Conservation (phyloP, 768 basidiomycete species). For the Phaeotremella skinneri region DNA sequence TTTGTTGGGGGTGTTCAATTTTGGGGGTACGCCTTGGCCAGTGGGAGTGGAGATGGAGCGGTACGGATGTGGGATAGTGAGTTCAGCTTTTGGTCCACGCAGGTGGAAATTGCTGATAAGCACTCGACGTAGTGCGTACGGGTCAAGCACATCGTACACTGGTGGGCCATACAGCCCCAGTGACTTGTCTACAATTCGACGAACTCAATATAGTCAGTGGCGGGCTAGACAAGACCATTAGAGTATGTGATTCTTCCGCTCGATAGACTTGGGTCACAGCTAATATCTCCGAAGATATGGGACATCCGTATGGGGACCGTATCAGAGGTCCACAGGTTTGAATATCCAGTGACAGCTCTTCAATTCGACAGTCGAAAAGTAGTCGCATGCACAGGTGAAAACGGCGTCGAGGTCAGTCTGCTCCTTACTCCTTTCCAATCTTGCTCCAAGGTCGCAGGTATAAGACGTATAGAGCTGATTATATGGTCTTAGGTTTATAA, state of each 20-base stretch:
- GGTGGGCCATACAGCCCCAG: constrained; percentile 84
- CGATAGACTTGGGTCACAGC: background rate
- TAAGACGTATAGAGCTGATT: constrained; percentile 4
- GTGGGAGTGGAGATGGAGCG: constrained; percentile 93
- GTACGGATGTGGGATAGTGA: constrained; percentile 99
- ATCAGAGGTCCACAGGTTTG: constrained; percentile 84
- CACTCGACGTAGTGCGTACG: constrained; percentile 72
- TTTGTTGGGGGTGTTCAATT: constrained; percentile 97
- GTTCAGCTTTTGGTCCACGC: constrained; percentile 48
- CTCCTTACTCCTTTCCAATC: background rate
- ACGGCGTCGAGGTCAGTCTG: constrained; percentile 73
- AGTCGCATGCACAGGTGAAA: constrained; percentile 86
- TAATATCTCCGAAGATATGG: constrained; percentile 68
- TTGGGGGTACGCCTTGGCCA: constrained; percentile 96
- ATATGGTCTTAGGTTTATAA: constrained; percentile 73
- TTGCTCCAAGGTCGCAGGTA: background rate
- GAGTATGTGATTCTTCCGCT: constrained; percentile 58
- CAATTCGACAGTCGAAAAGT: constrained; percentile 96
- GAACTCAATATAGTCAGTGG: constrained; percentile 90
- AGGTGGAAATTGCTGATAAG: background rate
- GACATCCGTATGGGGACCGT: constrained; percentile 86
- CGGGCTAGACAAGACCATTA: constrained; percentile 85
- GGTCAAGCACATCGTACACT: constrained; percentile 93
- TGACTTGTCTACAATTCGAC: constrained; percentile 93
- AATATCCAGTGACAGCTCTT: constrained; percentile 81